A percentile compares a stretch with the other conserved stretches of the same genome.
These are phyloP conservation scores for Aspergillus oerlinghausenensis DNA, from an alignment of 2,329 filamentous ascomycete species.

Conservation along the genomic window DNA sequence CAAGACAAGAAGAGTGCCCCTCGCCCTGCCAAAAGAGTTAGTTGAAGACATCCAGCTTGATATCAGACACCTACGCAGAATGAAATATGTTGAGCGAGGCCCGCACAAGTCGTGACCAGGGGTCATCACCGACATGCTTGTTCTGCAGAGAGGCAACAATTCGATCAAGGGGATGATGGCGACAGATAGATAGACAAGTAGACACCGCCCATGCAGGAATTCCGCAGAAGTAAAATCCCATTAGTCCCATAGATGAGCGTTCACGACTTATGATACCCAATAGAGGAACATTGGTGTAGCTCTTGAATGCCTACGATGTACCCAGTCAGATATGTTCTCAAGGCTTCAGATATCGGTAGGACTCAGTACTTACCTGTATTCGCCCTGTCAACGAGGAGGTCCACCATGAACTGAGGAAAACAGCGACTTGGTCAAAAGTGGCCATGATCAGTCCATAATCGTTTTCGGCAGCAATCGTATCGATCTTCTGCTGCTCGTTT, in stretches of 20 bases:
- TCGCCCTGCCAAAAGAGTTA: slow-evolving; percentile 26
- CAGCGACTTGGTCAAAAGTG: slow-evolving; percentile 37
- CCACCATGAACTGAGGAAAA: slow-evolving; percentile 42
- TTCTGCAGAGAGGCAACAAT: slow-evolving; percentile 27
- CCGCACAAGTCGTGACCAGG: slow-evolving; percentile 22
- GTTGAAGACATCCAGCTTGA: slow-evolving; percentile 1
- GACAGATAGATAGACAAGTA: slow-evolving; percentile 33
- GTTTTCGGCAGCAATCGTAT: slow-evolving; percentile 38
- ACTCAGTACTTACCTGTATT: slow-evolving; percentile 31
- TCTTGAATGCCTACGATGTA: slow-evolving; percentile 32
- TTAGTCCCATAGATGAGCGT: slow-evolving; percentile 26
- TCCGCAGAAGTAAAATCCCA: slow-evolving; percentile 39
- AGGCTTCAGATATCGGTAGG: not conserved
- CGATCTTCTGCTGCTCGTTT: slow-evolving; percentile 36
- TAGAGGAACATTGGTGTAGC: slow-evolving; percentile 34
- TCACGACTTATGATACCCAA: slow-evolving; percentile 35
- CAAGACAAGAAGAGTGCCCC: slow-evolving; percentile 32
- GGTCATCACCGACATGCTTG: slow-evolving; percentile 21
- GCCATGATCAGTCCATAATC: slow-evolving; percentile 41
- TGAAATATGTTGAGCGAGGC: slow-evolving; percentile 24
- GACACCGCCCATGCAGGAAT: slow-evolving; percentile 38
- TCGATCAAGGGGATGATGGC: slow-evolving; percentile 35
- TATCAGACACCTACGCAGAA: slow-evolving; percentile 23
- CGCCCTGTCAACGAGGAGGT: slow-evolving; percentile 33
- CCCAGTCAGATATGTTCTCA: slow-evolving; percentile 3